These are phyloP conservation scores for Fusarium keratoplasticum DNA, from an alignment of 2,329 filamentous ascomycete genomes.

Conservation along the genomic window DNA sequence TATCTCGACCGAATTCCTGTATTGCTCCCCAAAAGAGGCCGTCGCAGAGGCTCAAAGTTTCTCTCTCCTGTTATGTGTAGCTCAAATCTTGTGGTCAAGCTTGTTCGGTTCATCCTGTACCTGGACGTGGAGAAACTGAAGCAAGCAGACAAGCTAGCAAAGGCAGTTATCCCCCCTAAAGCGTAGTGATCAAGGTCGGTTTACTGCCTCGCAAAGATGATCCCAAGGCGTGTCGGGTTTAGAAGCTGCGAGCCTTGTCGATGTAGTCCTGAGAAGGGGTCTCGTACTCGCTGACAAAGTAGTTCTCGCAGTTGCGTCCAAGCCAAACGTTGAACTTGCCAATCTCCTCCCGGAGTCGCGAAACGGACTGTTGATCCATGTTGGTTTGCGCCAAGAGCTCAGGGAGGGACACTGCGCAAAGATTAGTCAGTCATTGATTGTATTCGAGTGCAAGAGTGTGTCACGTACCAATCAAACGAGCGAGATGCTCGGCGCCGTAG, in stretches of 20 bases:
- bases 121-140: neutral
- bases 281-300: slow-evolving; percentile 84
- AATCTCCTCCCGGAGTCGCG: slow-evolving; percentile 88
- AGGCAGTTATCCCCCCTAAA: neutral
- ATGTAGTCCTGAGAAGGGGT: slow-evolving; percentile 77
- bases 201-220: neutral
- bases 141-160: neutral
- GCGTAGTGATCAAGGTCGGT: neutral
- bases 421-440: slow-evolving; percentile 7
- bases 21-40: slow-evolving; percentile 10
- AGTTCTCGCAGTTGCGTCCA: slow-evolving; percentile 77
- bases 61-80: neutral
- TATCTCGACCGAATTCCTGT: slow-evolving; percentile 15
- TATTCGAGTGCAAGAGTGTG: neutral
- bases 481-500: slow-evolving; percentile 93
- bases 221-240: slow-evolving; percentile 8
- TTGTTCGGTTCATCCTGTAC: neutral
- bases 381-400: slow-evolving; percentile 97
- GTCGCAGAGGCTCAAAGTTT: neutral
- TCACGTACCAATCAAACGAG: slow-evolving; percentile 84
- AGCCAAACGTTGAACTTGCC: slow-evolving; percentile 89
- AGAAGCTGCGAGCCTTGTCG: slow-evolving; percentile 70
- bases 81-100: neutral
- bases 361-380: slow-evolving; percentile 93
- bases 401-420: slow-evolving; percentile 79